Percentiles rank a stretch among this genome's conserved stretches.
These are phyloP conservation scores for Colletotrichum sansevieriae DNA, from an alignment of 2,329 filamentous ascomycete genomes.

Conservation along the genomic window DNA sequence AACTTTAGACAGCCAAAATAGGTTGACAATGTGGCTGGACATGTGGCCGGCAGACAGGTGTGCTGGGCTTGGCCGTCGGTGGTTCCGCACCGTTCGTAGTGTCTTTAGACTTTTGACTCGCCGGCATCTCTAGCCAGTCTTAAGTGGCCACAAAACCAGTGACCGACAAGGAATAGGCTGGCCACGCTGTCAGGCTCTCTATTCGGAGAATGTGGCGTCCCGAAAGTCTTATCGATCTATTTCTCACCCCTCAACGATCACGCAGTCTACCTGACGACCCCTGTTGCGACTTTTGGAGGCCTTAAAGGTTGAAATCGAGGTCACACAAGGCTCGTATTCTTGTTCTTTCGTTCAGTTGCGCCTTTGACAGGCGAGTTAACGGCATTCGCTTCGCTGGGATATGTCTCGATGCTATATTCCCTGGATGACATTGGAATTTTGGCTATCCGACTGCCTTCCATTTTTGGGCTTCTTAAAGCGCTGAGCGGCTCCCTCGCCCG, in stretches of 20 bases:
- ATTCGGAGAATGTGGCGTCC: conserved; percentile 1
- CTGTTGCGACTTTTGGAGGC: not conserved
- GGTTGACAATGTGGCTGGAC: conserved; percentile 18
- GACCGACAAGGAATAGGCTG: conserved; percentile 10
- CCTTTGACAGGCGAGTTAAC: too few species aligned
- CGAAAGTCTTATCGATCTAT: not conserved
- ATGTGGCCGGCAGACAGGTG: conserved; percentile 1
- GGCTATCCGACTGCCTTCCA: not conserved
- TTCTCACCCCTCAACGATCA: conserved; percentile 13
- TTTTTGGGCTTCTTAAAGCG: not conserved
- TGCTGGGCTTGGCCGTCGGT: not conserved
- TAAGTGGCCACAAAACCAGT: conserved; percentile 21
- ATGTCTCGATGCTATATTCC: too few species aligned
- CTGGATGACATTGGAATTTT: too few species aligned
- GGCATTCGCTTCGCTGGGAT: too few species aligned
- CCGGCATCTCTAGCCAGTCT: conserved; percentile 27
- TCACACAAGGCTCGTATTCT: conserved; percentile 10
- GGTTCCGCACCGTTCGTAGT: conserved; percentile 2
- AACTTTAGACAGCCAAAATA: not conserved
- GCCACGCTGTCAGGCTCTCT: conserved; percentile 24
- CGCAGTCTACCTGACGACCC: not conserved
- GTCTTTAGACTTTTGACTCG: conserved; percentile 8
- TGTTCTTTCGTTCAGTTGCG: not conserved
- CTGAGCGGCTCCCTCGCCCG: too few species aligned
- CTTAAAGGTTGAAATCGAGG: not conserved